Base-by-base conservation (phyloP, 2,329 filamentous ascomycete species). In the Alternaria gaisen region DNA sequence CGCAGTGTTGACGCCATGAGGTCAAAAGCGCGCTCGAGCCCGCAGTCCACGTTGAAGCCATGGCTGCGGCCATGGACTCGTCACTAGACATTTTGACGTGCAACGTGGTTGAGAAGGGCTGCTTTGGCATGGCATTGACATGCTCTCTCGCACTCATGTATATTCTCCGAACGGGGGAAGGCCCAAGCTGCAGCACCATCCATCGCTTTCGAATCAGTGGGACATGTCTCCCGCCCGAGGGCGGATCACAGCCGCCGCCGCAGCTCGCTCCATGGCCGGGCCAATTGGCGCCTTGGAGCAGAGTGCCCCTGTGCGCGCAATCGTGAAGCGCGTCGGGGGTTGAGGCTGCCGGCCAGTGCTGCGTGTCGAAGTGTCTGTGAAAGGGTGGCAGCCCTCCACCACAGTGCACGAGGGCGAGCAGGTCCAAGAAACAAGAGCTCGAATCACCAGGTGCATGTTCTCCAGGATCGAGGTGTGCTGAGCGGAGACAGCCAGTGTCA, bases 191-290 rank as follows among this genome's bases (percentile, higher is more conserved):
- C 42, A 51, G 50, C 56, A 59, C 24, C 59, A 57, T 65, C 46
- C 55, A 63, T 58, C 57, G 47, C 56, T 30, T 44, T 53, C 66
- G 50, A 53, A 53, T 60, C 61, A 55, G 63, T 53, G 57, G 67
- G 65, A 53, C 56, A 52, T 20, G 56, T 59, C 61, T 57, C 54
- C 52, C 54, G 65, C 65, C 60, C 52, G 60, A 64, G 56, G 64
- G 65, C 64, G 64, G 65, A 73, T 72, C 72, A 72, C 52, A 56
- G 46, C 53, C 58, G 70, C 70, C 69, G 71, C 69, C 64, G 62
- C 63, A 57, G 48, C 62, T 58, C 60, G 53, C 60, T 61, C 60
- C 52, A 50, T 40, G 47, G 48, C 34, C 24, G 34, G 51, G n/a
- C 64, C 66, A 68, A 67, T 68, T 53, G 58, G 61, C 56, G 53